Evolutionary conservation across 2,329 filamentous ascomycete genomes (phyloP), one percentile per base, ranked within the genome.

Genomic region (Scedosporium minutisporum): DNA sequence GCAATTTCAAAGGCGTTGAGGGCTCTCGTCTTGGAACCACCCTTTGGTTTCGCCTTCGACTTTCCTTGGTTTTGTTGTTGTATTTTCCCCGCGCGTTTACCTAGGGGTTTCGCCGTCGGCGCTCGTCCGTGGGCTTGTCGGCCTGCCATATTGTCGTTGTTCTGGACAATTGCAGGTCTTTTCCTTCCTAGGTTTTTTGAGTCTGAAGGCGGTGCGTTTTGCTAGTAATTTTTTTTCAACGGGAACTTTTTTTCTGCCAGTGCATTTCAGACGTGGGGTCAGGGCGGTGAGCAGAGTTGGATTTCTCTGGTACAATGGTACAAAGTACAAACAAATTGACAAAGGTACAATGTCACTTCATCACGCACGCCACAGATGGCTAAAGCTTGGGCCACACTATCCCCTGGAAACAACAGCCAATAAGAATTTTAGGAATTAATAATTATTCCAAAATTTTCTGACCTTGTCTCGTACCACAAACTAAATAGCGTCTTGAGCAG

Each of bases 1-100:
- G 83, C 83, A 63, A 84, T 80, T 58, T 82, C 80, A 65, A 85
- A 85, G 57, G 83, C 83, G 65, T 85, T 78, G 63, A 85, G 75
- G 2, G 80, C 82, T 65, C 78, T 81, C 67, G 78, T 78, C 65
- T 76, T 75, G 59, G 80, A 73, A 63, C 74, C 53, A 3, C 63
- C 57, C 65, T 73, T 83, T 44, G 79, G 81, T 63, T 79, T 77
- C 51, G 51, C 6, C 12, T 27, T 55, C 51, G 51, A 18, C 12
- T 55, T 55, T 23, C 23, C 23, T 27, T 55, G 51, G 3, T 55
- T 18, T 18, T 23, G 12, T 23, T 55, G 51, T 25, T 55, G 51
- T 6, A 55, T 23, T 25, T 55, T 55, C 63, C 78, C 77, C 23
- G 62, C 38, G 64, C 64, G 66, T 65, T 73, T 76, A 57, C 71